Evolutionary conservation across 2,329 filamentous ascomycete genomes (phyloP).

Genomic region (Ceratocystis harringtonii): DNA sequence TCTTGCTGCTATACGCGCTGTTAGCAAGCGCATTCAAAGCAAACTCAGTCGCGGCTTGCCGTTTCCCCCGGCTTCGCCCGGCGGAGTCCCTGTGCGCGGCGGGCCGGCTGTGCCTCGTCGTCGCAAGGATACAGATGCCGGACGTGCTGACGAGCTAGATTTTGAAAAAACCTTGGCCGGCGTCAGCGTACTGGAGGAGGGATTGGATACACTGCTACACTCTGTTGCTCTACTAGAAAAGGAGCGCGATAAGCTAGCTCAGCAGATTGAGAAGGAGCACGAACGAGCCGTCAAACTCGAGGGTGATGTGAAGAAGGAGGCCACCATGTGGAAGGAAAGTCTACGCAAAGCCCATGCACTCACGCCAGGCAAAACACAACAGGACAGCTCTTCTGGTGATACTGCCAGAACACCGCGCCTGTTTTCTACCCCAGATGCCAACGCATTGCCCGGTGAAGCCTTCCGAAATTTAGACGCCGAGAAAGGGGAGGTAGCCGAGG

Average conservation of each 20-base stretch:
- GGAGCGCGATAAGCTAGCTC: slow-evolving; percentile 43
- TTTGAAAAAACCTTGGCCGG: slow-evolving; percentile 49
- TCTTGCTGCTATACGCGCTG: slow-evolving; percentile 38
- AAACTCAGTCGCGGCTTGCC: slow-evolving; percentile 46
- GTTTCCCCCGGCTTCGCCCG: slow-evolving; percentile 42
- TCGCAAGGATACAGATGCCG: slow-evolving; percentile 24
- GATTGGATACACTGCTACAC: slow-evolving; percentile 48
- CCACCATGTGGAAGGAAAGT: slow-evolving; percentile 35
- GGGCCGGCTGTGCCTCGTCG: slow-evolving; percentile 20
- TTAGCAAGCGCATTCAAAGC: slow-evolving; percentile 40
- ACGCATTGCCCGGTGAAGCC: not conserved
- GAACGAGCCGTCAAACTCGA: slow-evolving; percentile 36
- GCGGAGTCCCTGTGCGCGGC: slow-evolving; percentile 5
- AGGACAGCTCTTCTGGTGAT: not conserved
- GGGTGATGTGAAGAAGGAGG: slow-evolving; percentile 40
- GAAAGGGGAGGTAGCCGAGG: slow-evolving; percentile 18
- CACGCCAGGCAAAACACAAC: not conserved
- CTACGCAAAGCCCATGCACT: slow-evolving; percentile 28
- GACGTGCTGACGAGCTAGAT: slow-evolving; percentile 45
- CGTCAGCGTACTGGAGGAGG: slow-evolving; percentile 39
- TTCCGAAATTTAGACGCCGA: slow-evolving; percentile 32
- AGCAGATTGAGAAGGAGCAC: slow-evolving; percentile 41
- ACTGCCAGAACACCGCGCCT: not conserved
- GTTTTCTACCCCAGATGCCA: not conserved
- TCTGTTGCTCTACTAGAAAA: slow-evolving; percentile 43